Evolutionary conservation across 805 yeast genomes (phyloP), one percentile per base, ranked within the genome.

Genomic region (Lachancea mirantina): DNA sequence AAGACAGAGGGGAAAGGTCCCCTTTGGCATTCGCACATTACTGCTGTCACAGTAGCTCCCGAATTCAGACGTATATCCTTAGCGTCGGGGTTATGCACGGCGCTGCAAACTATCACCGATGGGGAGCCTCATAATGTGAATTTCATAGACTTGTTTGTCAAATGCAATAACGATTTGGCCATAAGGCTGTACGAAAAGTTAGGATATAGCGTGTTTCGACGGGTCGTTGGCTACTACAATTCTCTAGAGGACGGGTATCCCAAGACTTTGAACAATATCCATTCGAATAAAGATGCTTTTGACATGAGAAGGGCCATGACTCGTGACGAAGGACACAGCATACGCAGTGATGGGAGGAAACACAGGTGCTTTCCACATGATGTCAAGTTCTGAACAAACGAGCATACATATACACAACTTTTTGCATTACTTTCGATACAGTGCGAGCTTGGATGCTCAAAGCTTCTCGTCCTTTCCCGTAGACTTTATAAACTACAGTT

Each of bases 11-110:
- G 98, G 0, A 65, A 65, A 22, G 74, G 70, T 4, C 74, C 69
- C 28, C 92, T 87, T 39, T 89, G 96, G 95, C 99, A 92, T 52
- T 75, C 95, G 1, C 99, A 92, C 56, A 87, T 92, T 30, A 85
- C 97, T 0, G 97, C 98, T 0, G 95, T 92, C 3, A 87, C 97
- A 0, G 81, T 92, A 1, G 80, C 81, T 38, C 78, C 84, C 8
- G 78, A 75, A 32, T 89, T 80, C 55, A 63, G 99, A 34, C 64
- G 97, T 40, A 67, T 89, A 10, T 94, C 95, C 2, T 62, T 92
- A 23, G 98, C 96, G 1, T 74, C 87, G 6, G 71, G 73, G 38
- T 64, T 92, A 25, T 87, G 96, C 49, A 63, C 72, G 29, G 74
- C 83, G 38, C 61, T 92, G 26, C 87, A 81, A 47, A 69, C 74